Conservation (phyloP, 345 rosid species). For the Dipteronia sinensis region DNA sequence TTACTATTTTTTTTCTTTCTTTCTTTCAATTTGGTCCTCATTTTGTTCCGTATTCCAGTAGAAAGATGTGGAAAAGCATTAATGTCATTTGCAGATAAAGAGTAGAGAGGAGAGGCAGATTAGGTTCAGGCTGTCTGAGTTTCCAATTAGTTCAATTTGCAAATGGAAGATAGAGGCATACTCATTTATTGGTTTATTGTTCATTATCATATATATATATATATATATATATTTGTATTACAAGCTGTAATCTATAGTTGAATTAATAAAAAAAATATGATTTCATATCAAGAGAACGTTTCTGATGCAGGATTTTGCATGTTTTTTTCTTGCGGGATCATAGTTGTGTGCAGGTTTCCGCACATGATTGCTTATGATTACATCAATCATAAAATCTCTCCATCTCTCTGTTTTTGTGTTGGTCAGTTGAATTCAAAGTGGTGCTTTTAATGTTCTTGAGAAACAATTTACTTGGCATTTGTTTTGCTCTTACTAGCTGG, state of each 20-base stretch:
- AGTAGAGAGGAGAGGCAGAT: slow-evolving; percentile 6
- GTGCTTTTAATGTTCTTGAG: not conserved
- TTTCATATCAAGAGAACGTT: too few relatives aligned
- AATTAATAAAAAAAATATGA: slow-evolving; percentile 12
- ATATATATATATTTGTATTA: slow-evolving; percentile 15
- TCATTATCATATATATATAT: not conserved
- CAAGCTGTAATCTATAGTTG: slow-evolving; percentile 16
- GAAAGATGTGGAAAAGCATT: not conserved
- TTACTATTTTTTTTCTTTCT: not conserved
- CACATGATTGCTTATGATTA: too few relatives aligned
- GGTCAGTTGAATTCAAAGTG: not conserved
- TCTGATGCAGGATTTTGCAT: too few relatives aligned
- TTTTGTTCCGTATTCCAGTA: not conserved
- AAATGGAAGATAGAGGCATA: not conserved
- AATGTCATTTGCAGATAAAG: not conserved
- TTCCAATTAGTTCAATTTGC: slow-evolving; percentile 15
- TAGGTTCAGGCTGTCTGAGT: slow-evolving; percentile 11
- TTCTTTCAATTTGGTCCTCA: not conserved
- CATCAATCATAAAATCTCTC: not conserved
- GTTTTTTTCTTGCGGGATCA: too few relatives aligned
- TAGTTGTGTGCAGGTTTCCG: too few relatives aligned
- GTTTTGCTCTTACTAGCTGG: not conserved
- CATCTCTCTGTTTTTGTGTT: not conserved
- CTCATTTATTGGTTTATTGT: slow-evolving; percentile 17
- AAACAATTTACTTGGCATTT: too few relatives aligned